phyloP scores from a whole-genome alignment of 1,284 basidiomycete genomes.

The Meira miltonrushii region DNA sequence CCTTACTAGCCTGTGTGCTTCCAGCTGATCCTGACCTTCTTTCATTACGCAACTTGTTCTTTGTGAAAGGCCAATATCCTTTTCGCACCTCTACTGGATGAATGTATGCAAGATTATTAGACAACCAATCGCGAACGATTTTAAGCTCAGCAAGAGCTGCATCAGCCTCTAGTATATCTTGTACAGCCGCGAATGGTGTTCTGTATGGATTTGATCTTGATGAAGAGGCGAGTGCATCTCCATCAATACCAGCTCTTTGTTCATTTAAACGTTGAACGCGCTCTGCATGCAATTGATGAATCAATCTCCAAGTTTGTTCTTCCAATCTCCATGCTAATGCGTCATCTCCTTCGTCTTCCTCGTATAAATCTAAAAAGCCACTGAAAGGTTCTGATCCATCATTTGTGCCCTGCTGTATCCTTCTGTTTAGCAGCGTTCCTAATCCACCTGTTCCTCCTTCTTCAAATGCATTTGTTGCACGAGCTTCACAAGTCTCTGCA shows the following conservation, averaged over 20 bases:
- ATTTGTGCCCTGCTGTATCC: too few relatives aligned
- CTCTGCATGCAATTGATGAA: slow-evolving; percentile 12
- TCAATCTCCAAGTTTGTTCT: slow-evolving; percentile 16
- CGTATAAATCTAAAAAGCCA: background rate
- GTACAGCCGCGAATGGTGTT: slow-evolving; percentile 44
- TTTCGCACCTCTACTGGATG: slow-evolving; percentile 49
- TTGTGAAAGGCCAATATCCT: slow-evolving; percentile 49
- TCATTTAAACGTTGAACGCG: background rate
- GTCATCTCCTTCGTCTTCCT: slow-evolving; percentile 7
- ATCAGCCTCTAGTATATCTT: slow-evolving; percentile 35
- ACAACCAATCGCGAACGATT: slow-evolving; percentile 48
- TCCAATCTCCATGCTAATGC: slow-evolving; percentile 9
- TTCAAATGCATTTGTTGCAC: background rate
- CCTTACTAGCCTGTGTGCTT: background rate
- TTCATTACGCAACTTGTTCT: slow-evolving; percentile 42
- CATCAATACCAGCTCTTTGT: background rate
- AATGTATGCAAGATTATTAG: slow-evolving; percentile 5
- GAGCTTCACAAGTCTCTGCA: background rate
- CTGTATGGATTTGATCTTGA: slow-evolving; percentile 30
- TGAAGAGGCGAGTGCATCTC: background rate
- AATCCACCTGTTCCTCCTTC: background rate
- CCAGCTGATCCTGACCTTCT: slow-evolving; percentile 26
- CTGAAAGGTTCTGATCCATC: background rate
- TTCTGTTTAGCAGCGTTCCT: too few relatives aligned
- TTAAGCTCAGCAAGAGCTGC: slow-evolving; percentile 42